Base-by-base conservation (phyloP, 2,329 filamentous ascomycete genomes). In the Cercospora zeina region DNA sequence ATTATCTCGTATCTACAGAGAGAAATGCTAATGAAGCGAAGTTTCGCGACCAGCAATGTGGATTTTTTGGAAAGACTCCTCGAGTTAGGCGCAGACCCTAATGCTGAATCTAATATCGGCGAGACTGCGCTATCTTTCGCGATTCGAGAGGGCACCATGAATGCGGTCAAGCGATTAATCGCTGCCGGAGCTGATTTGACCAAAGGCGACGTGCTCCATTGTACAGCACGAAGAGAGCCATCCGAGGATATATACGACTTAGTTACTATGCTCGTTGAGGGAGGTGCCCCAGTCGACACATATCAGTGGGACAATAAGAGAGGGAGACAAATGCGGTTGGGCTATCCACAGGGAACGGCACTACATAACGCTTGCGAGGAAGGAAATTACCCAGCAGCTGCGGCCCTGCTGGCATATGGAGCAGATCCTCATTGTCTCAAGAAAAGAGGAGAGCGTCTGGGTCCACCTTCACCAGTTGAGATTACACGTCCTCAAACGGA, bases 281-380 rank as follows among this genome's bases (percentile, higher is more conserved):
- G 27, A 19, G 54, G 36, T 30, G 19, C 37, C 7, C 54, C 19
- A 34, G 37, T 58, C 27, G 54, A 58, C 24, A 47, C 54, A 16
- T 58, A 58, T 34, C 50, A 34, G 50, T 54, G 50, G 50, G 50
- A 54, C 36, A 47, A 58, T 31, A 11, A 27, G 37, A 27, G 36
- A 47, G 54, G 36, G 37, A 45, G 31, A 27, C 45, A 14, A 8
- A 39, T 34, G 14, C 54, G 54, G n/a, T 47, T 27, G 13, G 54
- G 36, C 37, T 58, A 47, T 33, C 34, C 19, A 49, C 37, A 47
- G 31, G 37, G 54, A 10, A 58, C 54, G 31, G 54, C 54, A n/a
- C 37, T 58, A 47, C 54, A 58, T 30, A 49, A n/a, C n/a, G 54
- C 54, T 47, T 58, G 54, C 39, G 19, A 58, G 54, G 30, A 45